phyloP scores from a whole-genome alignment of 169 alveolate species.

The Plasmodium gonderi region DNA sequence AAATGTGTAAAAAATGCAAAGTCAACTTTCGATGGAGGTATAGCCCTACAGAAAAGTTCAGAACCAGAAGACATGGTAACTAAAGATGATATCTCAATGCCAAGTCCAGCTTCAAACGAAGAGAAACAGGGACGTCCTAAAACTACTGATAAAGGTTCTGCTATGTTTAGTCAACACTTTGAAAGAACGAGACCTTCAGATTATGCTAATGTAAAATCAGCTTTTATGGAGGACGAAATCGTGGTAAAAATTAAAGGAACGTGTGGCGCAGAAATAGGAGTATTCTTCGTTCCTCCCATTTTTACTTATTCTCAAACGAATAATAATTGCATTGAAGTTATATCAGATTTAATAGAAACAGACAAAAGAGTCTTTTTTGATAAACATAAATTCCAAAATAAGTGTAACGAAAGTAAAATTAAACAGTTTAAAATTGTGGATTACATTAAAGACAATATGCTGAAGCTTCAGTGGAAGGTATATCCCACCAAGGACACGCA shows the following conservation, averaged over 20 bases:
- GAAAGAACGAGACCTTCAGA: not conserved
- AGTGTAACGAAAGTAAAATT: not conserved
- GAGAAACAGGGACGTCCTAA: not conserved
- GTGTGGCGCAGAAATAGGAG: conserved; percentile 24
- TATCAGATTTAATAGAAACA: not conserved
- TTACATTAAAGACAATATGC: not conserved
- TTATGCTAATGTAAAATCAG: not conserved
- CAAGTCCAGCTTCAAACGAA: not conserved
- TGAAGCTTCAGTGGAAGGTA: not conserved
- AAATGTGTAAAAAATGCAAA: not conserved
- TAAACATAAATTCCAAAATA: not conserved
- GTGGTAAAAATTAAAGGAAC: conserved; percentile 14
- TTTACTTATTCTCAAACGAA: not conserved
- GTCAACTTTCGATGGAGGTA: not conserved
- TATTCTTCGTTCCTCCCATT: conserved; percentile 9
- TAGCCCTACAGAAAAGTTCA: not conserved
- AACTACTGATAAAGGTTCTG: not conserved
- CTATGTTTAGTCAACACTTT: not conserved
- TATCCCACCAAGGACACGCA: not conserved
- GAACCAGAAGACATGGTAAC: not conserved
- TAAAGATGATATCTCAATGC: not conserved
- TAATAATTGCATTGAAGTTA: not conserved
- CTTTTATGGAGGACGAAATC: not conserved
- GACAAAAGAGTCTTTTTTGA: not conserved
- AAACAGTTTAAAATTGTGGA: not conserved